Evolutionary conservation across 768 basidiomycete species (phyloP).

Genomic region (Zangia roseola): DNA sequence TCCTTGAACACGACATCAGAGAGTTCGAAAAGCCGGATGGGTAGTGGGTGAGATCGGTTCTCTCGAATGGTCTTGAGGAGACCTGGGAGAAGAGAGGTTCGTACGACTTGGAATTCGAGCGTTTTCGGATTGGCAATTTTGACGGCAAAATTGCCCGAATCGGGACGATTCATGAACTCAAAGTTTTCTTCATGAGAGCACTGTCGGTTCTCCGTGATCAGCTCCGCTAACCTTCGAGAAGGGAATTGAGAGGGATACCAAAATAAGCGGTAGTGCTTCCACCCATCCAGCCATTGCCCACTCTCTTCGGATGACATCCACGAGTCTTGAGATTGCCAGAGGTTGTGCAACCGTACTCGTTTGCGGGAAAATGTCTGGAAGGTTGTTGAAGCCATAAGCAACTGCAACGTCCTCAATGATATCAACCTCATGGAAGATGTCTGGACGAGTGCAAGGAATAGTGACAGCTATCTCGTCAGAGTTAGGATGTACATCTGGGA

Average conservation of each 20-base stretch:
- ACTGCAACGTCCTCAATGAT: constrained; percentile 98
- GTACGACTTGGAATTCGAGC: constrained; percentile 95
- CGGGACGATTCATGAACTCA: constrained; percentile 82
- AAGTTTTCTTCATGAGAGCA: constrained; percentile 99
- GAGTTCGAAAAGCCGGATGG: constrained; percentile 91
- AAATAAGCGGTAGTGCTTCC: constrained; percentile 90
- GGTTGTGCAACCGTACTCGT: constrained; percentile 96
- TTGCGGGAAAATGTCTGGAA: constrained; percentile 86
- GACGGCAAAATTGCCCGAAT: constrained; percentile 79
- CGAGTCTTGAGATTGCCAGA: constrained; percentile 83
- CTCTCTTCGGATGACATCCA: constrained; percentile 83
- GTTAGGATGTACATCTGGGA: constrained; percentile 42
- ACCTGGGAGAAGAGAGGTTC: constrained; percentile 93
- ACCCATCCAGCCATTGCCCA: constrained; percentile 97
- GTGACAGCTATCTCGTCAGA: constrained; percentile 70
- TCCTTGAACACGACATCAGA: constrained; percentile 95
- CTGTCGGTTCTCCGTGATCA: constrained; percentile 39
- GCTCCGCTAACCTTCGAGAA: not conserved
- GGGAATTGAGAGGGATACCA: constrained; percentile 46
- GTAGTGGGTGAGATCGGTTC: constrained; percentile 90
- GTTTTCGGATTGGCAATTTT: constrained; percentile 97
- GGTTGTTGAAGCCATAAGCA: constrained; percentile 96
- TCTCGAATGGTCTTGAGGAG: constrained; percentile 96
- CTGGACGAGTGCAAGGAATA: constrained; percentile 94
- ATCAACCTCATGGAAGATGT: constrained; percentile 97